A percentile compares a stretch with the other conserved stretches of the same genome.
Evolutionary conservation across 371 early-diverging fungal genomes (phyloP).

Genomic region (Mortierella polycephala): DNA sequence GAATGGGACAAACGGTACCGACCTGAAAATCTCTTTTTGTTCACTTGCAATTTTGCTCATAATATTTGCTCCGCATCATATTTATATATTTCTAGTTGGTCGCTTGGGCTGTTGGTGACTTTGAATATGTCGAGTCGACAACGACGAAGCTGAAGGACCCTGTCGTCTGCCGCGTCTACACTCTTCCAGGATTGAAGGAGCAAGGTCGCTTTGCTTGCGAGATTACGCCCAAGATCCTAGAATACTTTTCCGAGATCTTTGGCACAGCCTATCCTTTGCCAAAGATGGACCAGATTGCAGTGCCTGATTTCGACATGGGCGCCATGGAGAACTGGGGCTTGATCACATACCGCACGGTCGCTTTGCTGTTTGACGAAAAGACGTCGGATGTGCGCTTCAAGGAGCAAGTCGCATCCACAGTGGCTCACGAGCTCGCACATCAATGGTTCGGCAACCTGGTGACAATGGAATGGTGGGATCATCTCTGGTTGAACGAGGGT

Average conservation of each 20-base stretch:
- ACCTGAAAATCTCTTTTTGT: background rate
- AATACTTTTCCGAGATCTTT: constrained; percentile 86
- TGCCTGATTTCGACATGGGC: constrained; percentile 90
- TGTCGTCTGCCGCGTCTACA: constrained; percentile 82
- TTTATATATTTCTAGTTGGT: constrained; percentile 63
- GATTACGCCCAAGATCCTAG: constrained; percentile 75
- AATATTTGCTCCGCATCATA: background rate
- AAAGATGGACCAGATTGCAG: constrained; percentile 92
- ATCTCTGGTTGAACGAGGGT: constrained; percentile 97
- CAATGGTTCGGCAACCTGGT: constrained; percentile 98
- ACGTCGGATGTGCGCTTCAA: constrained; percentile 72
- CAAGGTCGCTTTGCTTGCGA: constrained; percentile 85
- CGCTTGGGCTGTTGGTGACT: constrained; percentile 90
- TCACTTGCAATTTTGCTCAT: too few relatives aligned
- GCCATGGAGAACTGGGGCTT: constrained; percentile 98
- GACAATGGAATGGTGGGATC: constrained; percentile 87
- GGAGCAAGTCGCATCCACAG: constrained; percentile 84
- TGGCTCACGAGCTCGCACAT: constrained; percentile 96
- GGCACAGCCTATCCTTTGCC: constrained; percentile 85
- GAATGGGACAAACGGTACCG: background rate
- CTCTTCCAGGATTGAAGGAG: constrained; percentile 72
- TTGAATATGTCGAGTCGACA: constrained; percentile 85
- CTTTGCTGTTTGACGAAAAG: constrained; percentile 78
- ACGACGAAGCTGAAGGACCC: constrained; percentile 74
- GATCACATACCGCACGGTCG: constrained; percentile 88